Evolutionary conservation across 2,329 filamentous ascomycete species (phyloP).

Genomic region (Coleophoma crateriformis): DNA sequence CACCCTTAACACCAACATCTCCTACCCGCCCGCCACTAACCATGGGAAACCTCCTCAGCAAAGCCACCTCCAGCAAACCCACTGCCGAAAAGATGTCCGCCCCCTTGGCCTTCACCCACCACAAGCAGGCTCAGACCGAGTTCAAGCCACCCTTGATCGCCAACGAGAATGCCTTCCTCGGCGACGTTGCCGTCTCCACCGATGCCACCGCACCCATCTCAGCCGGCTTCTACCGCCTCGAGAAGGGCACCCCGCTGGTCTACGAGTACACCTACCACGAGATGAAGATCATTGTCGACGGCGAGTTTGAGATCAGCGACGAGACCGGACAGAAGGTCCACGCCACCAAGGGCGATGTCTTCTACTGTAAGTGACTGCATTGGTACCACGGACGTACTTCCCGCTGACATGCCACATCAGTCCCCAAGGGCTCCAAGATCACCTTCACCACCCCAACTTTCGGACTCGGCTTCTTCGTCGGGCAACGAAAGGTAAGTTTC

Average conservation of each 20-base stretch:
- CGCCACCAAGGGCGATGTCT: conserved; percentile 54
- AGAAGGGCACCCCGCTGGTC: conserved; percentile 55
- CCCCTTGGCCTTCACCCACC: conserved; percentile 32
- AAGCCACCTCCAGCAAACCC: conserved; percentile 12
- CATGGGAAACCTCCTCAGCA: conserved; percentile 26
- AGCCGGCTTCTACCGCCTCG: conserved; percentile 55
- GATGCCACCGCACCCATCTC: conserved; percentile 50
- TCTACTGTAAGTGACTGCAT: conserved; percentile 38
- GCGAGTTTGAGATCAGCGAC: conserved; percentile 54
- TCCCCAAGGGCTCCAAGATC: conserved; percentile 28
- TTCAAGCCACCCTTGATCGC: conserved; percentile 58
- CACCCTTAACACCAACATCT: neutral
- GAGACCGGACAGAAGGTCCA: conserved; percentile 52
- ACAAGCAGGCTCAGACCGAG: conserved; percentile 43
- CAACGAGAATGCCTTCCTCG: conserved; percentile 58
- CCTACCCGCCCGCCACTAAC: conserved; percentile 11
- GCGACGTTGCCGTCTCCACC: conserved; percentile 42
- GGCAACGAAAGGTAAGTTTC: conserved; percentile 24
- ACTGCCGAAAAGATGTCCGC: conserved; percentile 11
- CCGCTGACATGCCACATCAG: conserved; percentile 4
- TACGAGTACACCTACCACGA: conserved; percentile 62
- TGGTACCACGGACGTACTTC: too few species aligned
- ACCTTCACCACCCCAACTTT: conserved; percentile 27
- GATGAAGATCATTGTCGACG: conserved; percentile 64
- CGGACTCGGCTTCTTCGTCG: conserved; percentile 28